Percentiles rank a stretch among this genome's conserved stretches.
Conservation (phyloP, 257 asterid species). For the Pogostemon cablin region DNA sequence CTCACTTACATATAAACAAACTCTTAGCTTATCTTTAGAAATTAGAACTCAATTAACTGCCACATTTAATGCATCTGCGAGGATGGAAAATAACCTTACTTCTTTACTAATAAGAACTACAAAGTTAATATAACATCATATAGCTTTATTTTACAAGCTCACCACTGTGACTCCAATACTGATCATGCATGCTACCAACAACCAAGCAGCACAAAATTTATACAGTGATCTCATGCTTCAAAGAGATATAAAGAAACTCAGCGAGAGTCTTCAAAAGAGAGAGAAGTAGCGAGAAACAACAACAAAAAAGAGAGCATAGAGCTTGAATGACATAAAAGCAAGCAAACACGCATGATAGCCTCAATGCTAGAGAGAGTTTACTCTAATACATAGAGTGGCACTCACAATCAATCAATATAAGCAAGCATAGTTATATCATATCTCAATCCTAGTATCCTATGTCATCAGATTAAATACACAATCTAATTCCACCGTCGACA, state of each 20-base stretch:
- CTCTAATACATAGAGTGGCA: too few relatives aligned
- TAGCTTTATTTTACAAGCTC: background rate
- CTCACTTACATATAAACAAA: background rate
- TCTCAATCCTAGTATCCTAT: background rate
- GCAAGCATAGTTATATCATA: background rate
- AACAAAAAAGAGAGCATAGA: background rate
- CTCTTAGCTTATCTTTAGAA: background rate
- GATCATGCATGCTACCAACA: background rate
- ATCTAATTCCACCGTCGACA: background rate
- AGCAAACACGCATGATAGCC: background rate
- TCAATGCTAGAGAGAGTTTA: too few relatives aligned
- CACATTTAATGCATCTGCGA: background rate
- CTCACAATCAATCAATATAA: background rate
- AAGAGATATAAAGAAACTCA: background rate
- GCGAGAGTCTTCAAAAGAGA: background rate
- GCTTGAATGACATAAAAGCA: constrained; percentile 17
- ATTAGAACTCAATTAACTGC: background rate
- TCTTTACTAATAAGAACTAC: background rate
- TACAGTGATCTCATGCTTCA: background rate
- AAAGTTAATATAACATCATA: background rate
- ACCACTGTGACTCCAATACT: background rate
- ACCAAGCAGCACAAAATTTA: background rate
- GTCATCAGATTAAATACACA: background rate
- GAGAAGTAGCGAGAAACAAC: background rate
- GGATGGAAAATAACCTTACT: background rate